Evolutionary conservation across 2,329 filamentous ascomycete genomes (phyloP), one percentile per base, ranked within the genome.

Genomic region (Grosmannia serpens): DNA sequence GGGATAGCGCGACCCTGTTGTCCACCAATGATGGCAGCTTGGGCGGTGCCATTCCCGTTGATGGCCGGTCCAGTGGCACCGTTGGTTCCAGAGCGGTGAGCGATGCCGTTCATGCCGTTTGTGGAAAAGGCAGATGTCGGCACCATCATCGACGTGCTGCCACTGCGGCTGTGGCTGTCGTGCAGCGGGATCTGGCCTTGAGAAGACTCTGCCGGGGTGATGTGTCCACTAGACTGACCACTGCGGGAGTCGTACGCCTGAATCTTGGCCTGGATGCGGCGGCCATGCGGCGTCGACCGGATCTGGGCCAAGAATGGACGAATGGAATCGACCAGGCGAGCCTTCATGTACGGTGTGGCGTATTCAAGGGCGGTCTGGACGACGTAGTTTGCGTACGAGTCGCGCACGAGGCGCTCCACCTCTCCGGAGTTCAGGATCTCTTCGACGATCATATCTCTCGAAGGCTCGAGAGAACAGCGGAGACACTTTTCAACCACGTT

Each of bases 401-500:
- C 94, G 49, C 90, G 88, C 60, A 99, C 82, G 64, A 96, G 85
- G 64, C 86, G 86, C 67, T 96, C 91, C 62, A 97, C 86, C 73
- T 96, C 90, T 59, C 80, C 79, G 3, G 86, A 81, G 10, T 74
- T 68, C 59, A 86, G 77, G 68, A 99, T 86, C 75, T 97, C 94
- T 41, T 88, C 83, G 60, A 96, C 87, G 73, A 99, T 86, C 71
- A 86, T 79, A 65, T 90, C 87, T 69, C 87, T 91, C 56, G 87
- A 87, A 11, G 81, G 77, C 27, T 84, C 77, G 61, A 88, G 84
- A 41, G 91, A 86, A 69, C 90, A 95, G 59, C 94, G 90, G 60
- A 97, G 76, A 67, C 88, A 91, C 72, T 99, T 99, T 77, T 99
- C 94, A 63, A 99, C 92, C 59, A 99, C 94, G 66, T 99, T 99